Evolutionary conservation across 208 protist species (phyloP).

Genomic region (Angomonas ambiguus): DNA sequence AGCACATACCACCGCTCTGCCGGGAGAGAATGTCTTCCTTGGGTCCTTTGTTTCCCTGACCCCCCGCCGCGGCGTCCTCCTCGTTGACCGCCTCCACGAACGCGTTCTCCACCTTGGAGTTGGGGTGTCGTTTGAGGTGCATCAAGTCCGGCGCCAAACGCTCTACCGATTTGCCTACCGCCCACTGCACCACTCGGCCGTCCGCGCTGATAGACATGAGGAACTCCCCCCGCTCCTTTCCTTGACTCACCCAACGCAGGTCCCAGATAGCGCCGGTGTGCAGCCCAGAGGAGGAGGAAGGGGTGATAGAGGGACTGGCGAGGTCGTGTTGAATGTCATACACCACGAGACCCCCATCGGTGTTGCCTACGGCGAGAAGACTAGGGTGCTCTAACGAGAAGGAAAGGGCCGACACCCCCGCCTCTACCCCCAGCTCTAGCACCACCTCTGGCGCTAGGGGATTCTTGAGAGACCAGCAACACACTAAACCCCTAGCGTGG

Average conservation of each 20-base stretch:
- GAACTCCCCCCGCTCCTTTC: slow-evolving; percentile 87
- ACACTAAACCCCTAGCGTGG: slow-evolving; percentile 73
- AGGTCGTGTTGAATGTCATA: slow-evolving; percentile 91
- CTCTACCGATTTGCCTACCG: slow-evolving; percentile 92
- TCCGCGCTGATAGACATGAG: slow-evolving; percentile 95
- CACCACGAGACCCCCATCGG: slow-evolving; percentile 89
- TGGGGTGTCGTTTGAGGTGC: slow-evolving; percentile 87
- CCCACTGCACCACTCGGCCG: slow-evolving; percentile 94
- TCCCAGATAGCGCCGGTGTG: slow-evolving; percentile 95
- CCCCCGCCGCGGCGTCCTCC: slow-evolving; percentile 39
- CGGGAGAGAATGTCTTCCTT: slow-evolving; percentile 88
- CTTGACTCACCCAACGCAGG: slow-evolving; percentile 88
- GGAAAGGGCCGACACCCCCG: slow-evolving; percentile 88
- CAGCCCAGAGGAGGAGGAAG: slow-evolving; percentile 58
- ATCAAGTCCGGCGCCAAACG: slow-evolving; percentile 88
- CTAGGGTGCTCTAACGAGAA: slow-evolving; percentile 91
- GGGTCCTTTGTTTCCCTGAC: slow-evolving; percentile 7
- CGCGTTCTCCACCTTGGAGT: slow-evolving; percentile 48
- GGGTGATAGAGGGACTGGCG: slow-evolving; percentile 60
- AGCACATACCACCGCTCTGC: slow-evolving; percentile 91
- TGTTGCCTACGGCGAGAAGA: slow-evolving; percentile 92
- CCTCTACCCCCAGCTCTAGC: slow-evolving; percentile 58
- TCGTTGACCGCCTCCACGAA: slow-evolving; percentile 67
- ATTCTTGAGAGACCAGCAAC: slow-evolving; percentile 97
- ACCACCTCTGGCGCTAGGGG: slow-evolving; percentile 88